Base-by-base conservation (phyloP, 2,329 filamentous ascomycete genomes). In the Talaromyces sp. region DNA sequence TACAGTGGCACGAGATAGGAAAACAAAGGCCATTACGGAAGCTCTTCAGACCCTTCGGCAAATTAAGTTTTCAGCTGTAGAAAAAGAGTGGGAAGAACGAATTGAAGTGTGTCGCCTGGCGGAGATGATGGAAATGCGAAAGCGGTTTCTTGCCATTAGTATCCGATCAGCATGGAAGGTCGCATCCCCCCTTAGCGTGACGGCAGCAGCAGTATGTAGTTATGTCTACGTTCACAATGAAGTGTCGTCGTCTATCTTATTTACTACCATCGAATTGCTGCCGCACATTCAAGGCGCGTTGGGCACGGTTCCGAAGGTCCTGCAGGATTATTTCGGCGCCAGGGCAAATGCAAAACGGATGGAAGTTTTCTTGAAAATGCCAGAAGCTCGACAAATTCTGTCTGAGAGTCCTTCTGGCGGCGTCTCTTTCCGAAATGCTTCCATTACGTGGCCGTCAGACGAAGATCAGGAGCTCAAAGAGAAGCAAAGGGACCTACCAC, bases 41-140 rank as follows among this genome's bases (percentile, higher is more conserved):
- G 90, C 89, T 0, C 78, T 94, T 1, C 85, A 90, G 70, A 90
- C 91, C 10, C 93, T 94, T 68, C 86, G 90, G 1, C 91, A 94
- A 75, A 92, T 94, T 78, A 94, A 94, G 72, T 93, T 94, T 70
- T 90, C 90, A 0, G 91, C 90, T 0, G 77, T 92, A 2, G 91
- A 94, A 74, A 78, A 81, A 22, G 86, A 90, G 69, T 94, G 91
- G 91, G 87, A 93, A 74, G 81, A 82, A n/a, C 89, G 88, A 67
- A 90, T 94, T 73, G 76, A 83, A 67, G 75, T 83, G 67, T 85
- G 88, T 8, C 82, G 91, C 72, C 84, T 88, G 24, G 11, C 37
- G 45, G 60, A 62, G 60, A 35, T 62, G 16, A 24, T 41, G 1
- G 7, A n/a, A n/a, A 37, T 62, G 10, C 31, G 22, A n/a, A n/a